Percentiles rank a stretch among this genome's conserved stretches.
Evolutionary conservation across 805 yeast genomes (phyloP).

Genomic region (Starmerella gropengiesseri): DNA sequence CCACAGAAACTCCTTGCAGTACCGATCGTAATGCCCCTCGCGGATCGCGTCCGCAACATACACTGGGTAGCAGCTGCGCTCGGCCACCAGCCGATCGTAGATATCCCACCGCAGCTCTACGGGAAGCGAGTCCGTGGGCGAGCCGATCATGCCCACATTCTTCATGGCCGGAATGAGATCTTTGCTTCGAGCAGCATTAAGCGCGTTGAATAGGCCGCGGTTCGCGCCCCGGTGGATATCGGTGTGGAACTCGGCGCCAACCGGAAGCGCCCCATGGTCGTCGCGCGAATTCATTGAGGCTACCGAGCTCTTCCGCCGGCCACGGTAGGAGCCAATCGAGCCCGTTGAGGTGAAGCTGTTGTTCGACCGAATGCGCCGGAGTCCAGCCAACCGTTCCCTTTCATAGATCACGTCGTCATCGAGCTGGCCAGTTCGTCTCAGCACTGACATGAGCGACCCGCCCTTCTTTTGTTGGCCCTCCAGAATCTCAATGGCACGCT

Average conservation of each 20-base stretch:
- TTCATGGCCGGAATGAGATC: slow-evolving; percentile 31
- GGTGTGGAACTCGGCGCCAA: slow-evolving; percentile 36
- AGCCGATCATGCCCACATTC: slow-evolving; percentile 90
- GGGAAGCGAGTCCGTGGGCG: slow-evolving; percentile 79
- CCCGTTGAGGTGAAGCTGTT: not conserved
- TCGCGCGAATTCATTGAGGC: slow-evolving; percentile 10
- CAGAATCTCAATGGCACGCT: not conserved
- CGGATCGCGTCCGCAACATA: slow-evolving; percentile 68
- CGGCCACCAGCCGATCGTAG: slow-evolving; percentile 32
- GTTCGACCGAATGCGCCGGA: not conserved
- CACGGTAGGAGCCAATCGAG: slow-evolving; percentile 2
- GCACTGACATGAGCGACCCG: not conserved
- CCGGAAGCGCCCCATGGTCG: not conserved
- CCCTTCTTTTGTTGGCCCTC: slow-evolving; percentile 2
- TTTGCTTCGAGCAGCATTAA: slow-evolving; percentile 43
- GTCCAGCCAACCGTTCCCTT: slow-evolving; percentile 4
- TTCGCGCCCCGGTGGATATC: slow-evolving; percentile 66
- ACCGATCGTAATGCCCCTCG: slow-evolving; percentile 82
- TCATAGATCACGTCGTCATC: slow-evolving; percentile 18
- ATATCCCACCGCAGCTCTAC: slow-evolving; percentile 45
- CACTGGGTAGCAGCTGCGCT: slow-evolving; percentile 47
- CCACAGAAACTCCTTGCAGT: slow-evolving; percentile 92
- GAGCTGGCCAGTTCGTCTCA: slow-evolving; percentile 2
- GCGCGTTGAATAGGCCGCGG: slow-evolving; percentile 79
- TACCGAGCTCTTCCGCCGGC: slow-evolving; percentile 5